Base-by-base conservation (phyloP, 345 rosid species). In the Populus nigra region DNA sequence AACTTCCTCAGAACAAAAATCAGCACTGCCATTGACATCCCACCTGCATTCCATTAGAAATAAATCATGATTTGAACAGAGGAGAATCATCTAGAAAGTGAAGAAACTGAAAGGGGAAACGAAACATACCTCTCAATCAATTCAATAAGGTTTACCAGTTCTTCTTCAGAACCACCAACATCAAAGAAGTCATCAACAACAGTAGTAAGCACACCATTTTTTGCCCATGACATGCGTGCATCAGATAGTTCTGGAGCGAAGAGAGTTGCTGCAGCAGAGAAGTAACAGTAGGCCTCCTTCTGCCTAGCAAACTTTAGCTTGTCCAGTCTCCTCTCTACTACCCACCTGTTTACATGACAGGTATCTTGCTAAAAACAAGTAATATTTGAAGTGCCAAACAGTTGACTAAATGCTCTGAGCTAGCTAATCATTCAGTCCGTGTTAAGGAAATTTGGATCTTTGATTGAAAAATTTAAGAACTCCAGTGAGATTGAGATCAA, bases 161-260 rank as follows among this genome's bases (percentile, higher is more conserved):
- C 98, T 81, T 89, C 95, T 71, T 76, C 84, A 29, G 98, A 91
- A 49, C 94, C 98, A 74, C 96, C 98, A 80, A 92, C 85, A 76
- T 95, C 98, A 74, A 86, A 95, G 76, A 95, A 95, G 80, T 93
- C 99, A 61, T 93, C 99, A 16, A 93, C 86, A 65, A 93, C 91
- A 10, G 98, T 95, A 33, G 96, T 88, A 73, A 95, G 93, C 43
- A 93, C 94, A 25, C 89, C 90, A 69, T 89, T 91, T 88, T 95
- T 95, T 69, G 97, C 97, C 99, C 98, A 95, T n/a, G 96, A 84
- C 63, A 91, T 87, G 53, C 97, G 96, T 15, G 98, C 97, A 83
- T 90, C 90, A 23, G 93, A 87, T 77, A 95, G 71, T 82, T 88
- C 90, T 22, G 94, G 94, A 67, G 87, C 43, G 71, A 83, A 87